A percentile compares a stretch with the other conserved stretches of the same genome.
Evolutionary conservation across 2,329 filamentous ascomycete species (phyloP).

Genomic region (Ilyonectria destructans): DNA sequence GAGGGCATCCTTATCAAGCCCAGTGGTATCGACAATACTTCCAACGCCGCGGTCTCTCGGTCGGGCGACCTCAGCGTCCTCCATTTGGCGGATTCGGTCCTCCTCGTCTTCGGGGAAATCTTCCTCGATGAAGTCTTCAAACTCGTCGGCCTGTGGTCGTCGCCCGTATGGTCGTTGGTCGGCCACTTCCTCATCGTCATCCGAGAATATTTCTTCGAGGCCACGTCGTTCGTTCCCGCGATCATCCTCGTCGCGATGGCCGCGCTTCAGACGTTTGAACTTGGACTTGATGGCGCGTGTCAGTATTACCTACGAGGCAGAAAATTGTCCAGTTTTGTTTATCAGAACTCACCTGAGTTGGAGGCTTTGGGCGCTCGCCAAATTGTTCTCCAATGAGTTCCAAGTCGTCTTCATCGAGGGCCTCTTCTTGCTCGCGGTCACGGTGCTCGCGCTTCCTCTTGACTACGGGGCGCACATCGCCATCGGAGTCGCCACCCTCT

Average conservation of each 20-base stretch:
- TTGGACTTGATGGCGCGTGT: constrained; percentile 75
- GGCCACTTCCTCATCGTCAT: constrained; percentile 86
- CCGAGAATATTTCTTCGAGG: constrained; percentile 94
- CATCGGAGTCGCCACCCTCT: constrained; percentile 73
- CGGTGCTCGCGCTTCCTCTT: constrained; percentile 84
- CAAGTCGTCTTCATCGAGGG: constrained; percentile 95
- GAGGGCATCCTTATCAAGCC: constrained; percentile 91
- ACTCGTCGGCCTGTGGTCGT: constrained; percentile 81
- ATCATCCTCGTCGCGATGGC: constrained; percentile 83
- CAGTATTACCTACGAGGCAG: constrained; percentile 3
- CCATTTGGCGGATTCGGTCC: constrained; percentile 81
- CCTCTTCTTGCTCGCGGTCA: constrained; percentile 88
- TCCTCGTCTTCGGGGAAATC: constrained; percentile 92
- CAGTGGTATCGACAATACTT: constrained; percentile 83
- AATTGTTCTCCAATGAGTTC: constrained; percentile 92
- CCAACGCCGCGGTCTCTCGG: constrained; percentile 81
- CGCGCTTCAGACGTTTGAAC: constrained; percentile 96
- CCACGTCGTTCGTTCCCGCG: constrained; percentile 77
- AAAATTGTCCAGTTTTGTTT: background rate
- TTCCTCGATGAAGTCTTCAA: constrained; percentile 97
- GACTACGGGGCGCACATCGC: constrained; percentile 67
- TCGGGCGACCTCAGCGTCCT: constrained; percentile 91
- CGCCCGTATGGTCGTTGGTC: constrained; percentile 69
- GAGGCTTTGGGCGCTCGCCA: constrained; percentile 73
- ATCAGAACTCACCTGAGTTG: constrained; percentile 76